A percentile compares a stretch with the other conserved stretches of the same genome.
Evolutionary conservation across 2,329 filamentous ascomycete species (phyloP).

Genomic region (Pseudocercospora vitis): DNA sequence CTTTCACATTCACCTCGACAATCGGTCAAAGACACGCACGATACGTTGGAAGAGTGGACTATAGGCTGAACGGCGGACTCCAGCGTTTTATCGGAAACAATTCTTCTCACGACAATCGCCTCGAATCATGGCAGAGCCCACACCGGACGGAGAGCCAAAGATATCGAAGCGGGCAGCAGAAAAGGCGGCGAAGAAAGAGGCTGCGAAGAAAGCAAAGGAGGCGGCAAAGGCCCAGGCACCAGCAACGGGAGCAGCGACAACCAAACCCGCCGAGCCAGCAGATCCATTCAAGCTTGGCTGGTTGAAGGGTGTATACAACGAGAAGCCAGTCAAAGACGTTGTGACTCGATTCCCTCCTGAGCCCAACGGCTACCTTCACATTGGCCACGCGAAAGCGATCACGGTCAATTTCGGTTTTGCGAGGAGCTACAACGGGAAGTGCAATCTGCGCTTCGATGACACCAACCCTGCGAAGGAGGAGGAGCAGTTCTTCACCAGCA

Average conservation of each 20-base stretch:
- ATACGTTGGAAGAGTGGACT: no score
- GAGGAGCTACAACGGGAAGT: constrained; percentile 73
- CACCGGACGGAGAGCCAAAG: constrained; percentile 34
- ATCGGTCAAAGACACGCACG: no score
- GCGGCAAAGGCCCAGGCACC: constrained; percentile 41
- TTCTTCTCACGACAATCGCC: no score
- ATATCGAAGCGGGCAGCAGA: constrained; percentile 51
- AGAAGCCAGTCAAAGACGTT: constrained; percentile 50
- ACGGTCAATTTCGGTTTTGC: constrained; percentile 96
- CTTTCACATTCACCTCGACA: background rate
- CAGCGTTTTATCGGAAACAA: no score
- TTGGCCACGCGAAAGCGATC: constrained; percentile 94
- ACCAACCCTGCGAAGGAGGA: constrained; percentile 95
- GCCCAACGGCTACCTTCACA: constrained; percentile 90
- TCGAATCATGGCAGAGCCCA: constrained; percentile 36
- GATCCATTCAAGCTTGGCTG: constrained; percentile 52
- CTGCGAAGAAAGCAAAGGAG: constrained; percentile 46
- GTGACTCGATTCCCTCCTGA: constrained; percentile 54
- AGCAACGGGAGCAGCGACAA: constrained; percentile 17
- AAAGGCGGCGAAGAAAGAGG: constrained; percentile 53
- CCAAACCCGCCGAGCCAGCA: constrained; percentile 43
- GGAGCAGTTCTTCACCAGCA: constrained; percentile 84
- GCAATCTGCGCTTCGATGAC: constrained; percentile 82
- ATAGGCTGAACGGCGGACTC: no score
- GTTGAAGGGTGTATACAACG: constrained; percentile 52